Evolutionary conservation across 805 yeast genomes (phyloP), one percentile per base, ranked within the genome.

Genomic region (Blastobotrys peoriensis): DNA sequence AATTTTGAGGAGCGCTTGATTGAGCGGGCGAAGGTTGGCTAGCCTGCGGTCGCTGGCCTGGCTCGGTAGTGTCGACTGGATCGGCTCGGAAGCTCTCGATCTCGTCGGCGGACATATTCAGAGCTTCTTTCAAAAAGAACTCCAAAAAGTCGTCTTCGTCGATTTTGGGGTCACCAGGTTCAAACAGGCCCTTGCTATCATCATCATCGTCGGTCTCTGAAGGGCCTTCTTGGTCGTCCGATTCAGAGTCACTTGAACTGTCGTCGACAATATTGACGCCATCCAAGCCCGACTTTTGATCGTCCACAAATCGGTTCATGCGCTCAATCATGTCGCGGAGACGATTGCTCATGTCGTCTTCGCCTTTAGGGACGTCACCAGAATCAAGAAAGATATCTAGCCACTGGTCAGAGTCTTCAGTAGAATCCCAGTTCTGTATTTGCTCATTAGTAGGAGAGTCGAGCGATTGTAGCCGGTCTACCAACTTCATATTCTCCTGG

Each of bases 101-200:
- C 16, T 76, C 75, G 3, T 68, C 72, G 15, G 71, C 69, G 0
- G 67, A 57, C 48, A 79, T 44, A 18, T 76, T 68, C 20, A 80
- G 53, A 0, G 79, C 85, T 23, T 78, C 74, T 44, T 70, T 69
- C 9, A 77, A 63, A 56, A 79, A 78, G 53, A 69, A 80, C 56
- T 81, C 87, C 52, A 81, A 76, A 55, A 81, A 81, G 54, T 81
- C 86, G 56, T 81, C 86, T 52, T 79, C 85, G 53, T 76, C 78
- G 5, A 80, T 75, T 43, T 67, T 74, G 15, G 69, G 57, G 8
- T 44, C 52, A 6, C 38, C 52, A 8, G 46, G 41, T 10, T 25
- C 34, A 69, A 57, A 33, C 62, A 17, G 42, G 0, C 61, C 65
- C 27, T 54, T 56, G 9, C 53, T 53, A 30, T 63, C 61, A 3